These are phyloP conservation scores for Pythium insidiosum DNA, from an alignment of 352 stramenopile species.

Conservation along the genomic window DNA sequence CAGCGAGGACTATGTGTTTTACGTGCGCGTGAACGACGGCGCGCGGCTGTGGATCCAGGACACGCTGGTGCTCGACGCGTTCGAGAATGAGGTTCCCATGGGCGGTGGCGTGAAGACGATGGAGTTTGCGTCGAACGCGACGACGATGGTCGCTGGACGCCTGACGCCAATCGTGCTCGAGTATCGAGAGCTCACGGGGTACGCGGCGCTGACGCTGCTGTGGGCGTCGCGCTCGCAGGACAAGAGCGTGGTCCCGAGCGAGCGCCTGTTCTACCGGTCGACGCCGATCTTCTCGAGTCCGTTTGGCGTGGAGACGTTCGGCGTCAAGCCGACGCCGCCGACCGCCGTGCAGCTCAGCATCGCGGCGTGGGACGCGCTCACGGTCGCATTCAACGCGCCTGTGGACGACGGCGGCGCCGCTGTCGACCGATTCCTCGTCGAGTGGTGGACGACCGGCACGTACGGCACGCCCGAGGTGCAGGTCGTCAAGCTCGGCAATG, in stretches of 20 bases:
- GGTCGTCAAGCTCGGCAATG: slow-evolving; percentile 74
- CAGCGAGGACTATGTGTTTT: slow-evolving; percentile 78
- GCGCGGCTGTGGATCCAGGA: slow-evolving; percentile 77
- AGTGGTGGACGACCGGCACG: slow-evolving; percentile 65
- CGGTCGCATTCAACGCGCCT: slow-evolving; percentile 79
- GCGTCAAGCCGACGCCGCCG: slow-evolving; percentile 47
- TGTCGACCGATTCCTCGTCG: slow-evolving; percentile 83
- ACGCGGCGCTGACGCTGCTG: slow-evolving; percentile 72
- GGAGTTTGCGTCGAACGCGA: slow-evolving; percentile 14
- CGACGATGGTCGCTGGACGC: slow-evolving; percentile 12
- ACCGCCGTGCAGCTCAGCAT: slow-evolving; percentile 34
- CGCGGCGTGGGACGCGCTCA: slow-evolving; percentile 43
- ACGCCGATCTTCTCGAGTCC: slow-evolving; percentile 49
- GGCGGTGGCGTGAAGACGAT: too few species aligned
- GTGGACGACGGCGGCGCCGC: slow-evolving; percentile 78
- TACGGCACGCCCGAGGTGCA: slow-evolving; percentile 65
- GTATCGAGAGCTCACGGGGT: slow-evolving; percentile 88
- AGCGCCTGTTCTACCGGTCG: slow-evolving; percentile 82
- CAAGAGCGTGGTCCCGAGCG: slow-evolving; percentile 73
- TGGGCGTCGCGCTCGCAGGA: slow-evolving; percentile 89
- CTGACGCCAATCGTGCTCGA: slow-evolving; percentile 67
- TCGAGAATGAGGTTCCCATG: slow-evolving; percentile 45
- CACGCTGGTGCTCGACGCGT: slow-evolving; percentile 78
- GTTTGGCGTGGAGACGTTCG: slow-evolving; percentile 45
- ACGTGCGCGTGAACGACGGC: slow-evolving; percentile 75